Percentiles rank a stretch among this genome's conserved stretches.
These are phyloP conservation scores for Hyaloperonospora brassicae DNA, from an alignment of 352 stramenopile species.

Conservation along the genomic window DNA sequence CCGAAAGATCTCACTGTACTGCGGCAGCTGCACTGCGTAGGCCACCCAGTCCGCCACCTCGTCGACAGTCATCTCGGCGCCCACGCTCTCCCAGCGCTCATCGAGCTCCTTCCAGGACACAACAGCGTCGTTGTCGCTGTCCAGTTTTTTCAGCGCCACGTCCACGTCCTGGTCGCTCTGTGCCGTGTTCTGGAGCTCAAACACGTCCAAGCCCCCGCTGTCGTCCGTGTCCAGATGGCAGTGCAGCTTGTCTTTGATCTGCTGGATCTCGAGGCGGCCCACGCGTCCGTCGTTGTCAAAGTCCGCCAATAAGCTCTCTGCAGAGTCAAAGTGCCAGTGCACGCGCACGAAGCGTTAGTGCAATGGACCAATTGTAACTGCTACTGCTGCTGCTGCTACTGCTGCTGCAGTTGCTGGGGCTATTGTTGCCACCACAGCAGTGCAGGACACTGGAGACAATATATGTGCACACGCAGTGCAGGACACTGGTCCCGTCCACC, in stretches of 20 bases:
- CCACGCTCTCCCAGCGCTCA: slow-evolving; percentile 67
- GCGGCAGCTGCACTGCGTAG: slow-evolving; percentile 70
- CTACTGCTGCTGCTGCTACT: too few species aligned
- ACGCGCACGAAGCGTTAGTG: neutral
- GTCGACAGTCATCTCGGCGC: slow-evolving; percentile 79
- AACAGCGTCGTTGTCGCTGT: slow-evolving; percentile 68
- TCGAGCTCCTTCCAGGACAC: slow-evolving; percentile 81
- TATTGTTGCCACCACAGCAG: too few species aligned
- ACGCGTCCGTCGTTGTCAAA: slow-evolving; percentile 74
- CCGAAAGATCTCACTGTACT: slow-evolving; percentile 75
- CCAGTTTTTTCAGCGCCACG: slow-evolving; percentile 65
- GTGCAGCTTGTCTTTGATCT: slow-evolving; percentile 78
- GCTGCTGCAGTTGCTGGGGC: too few species aligned
- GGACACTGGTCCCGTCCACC: too few species aligned
- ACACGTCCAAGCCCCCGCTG: slow-evolving; percentile 64
- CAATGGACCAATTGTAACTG: too few species aligned
- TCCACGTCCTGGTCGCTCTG: slow-evolving; percentile 56
- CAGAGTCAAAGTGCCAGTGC: neutral
- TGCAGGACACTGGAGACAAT: too few species aligned
- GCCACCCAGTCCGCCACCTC: slow-evolving; percentile 80
- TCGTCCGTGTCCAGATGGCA: slow-evolving; percentile 71
- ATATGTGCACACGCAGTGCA: too few species aligned
- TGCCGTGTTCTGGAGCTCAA: slow-evolving; percentile 53
- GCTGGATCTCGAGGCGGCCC: slow-evolving; percentile 63
- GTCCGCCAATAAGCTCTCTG: slow-evolving; percentile 69